Percentiles rank a stretch among this genome's conserved stretches.
phyloP scores from a whole-genome alignment of 2,329 filamentous ascomycete genomes.

The Pestalotiopsis sp. region DNA sequence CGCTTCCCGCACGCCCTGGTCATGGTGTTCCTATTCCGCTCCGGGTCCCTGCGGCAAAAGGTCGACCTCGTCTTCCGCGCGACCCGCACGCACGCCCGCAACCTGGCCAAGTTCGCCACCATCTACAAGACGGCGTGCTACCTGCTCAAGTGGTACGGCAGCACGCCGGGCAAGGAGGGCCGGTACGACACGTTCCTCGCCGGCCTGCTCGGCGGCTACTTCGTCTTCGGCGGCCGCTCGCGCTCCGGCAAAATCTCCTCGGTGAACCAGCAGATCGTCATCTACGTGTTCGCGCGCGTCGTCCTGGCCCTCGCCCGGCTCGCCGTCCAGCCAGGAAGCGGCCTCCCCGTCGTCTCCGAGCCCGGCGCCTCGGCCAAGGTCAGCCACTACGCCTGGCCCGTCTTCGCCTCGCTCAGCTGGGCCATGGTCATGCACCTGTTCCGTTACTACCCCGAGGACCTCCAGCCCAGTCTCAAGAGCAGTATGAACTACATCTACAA shows the following conservation, averaged over 20 bases:
- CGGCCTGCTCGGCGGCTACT: slow-evolving; percentile 86
- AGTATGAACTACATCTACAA: slow-evolving; percentile 98
- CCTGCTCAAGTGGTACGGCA: slow-evolving; percentile 65
- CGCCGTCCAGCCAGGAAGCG: slow-evolving; percentile 67
- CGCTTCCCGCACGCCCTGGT: slow-evolving; percentile 97
- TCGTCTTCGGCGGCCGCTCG: slow-evolving; percentile 78
- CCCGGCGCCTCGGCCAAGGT: slow-evolving; percentile 52
- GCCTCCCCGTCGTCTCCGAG: slow-evolving; percentile 52
- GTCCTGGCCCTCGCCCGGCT: slow-evolving; percentile 82
- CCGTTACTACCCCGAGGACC: slow-evolving; percentile 84
- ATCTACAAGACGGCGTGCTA: slow-evolving; percentile 88
- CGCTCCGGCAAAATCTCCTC: slow-evolving; percentile 72
- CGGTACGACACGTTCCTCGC: slow-evolving; percentile 83
- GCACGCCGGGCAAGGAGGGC: slow-evolving; percentile 63
- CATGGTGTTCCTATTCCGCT: slow-evolving; percentile 97
- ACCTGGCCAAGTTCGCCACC: slow-evolving; percentile 87
- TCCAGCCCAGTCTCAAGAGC: slow-evolving; percentile 87
- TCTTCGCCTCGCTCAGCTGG: slow-evolving; percentile 91
- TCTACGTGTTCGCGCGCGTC: slow-evolving; percentile 95
- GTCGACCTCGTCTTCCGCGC: slow-evolving; percentile 77
- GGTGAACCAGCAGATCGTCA: slow-evolving; percentile 95
- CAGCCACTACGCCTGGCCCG: slow-evolving; percentile 81
- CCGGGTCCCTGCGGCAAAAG: slow-evolving; percentile 85
- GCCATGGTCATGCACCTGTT: slow-evolving; percentile 95
- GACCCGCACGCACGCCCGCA: slow-evolving; percentile 86